These are phyloP conservation scores for Mucor irregularis DNA, from an alignment of 371 early-diverging fungal species.

Conservation along the genomic window DNA sequence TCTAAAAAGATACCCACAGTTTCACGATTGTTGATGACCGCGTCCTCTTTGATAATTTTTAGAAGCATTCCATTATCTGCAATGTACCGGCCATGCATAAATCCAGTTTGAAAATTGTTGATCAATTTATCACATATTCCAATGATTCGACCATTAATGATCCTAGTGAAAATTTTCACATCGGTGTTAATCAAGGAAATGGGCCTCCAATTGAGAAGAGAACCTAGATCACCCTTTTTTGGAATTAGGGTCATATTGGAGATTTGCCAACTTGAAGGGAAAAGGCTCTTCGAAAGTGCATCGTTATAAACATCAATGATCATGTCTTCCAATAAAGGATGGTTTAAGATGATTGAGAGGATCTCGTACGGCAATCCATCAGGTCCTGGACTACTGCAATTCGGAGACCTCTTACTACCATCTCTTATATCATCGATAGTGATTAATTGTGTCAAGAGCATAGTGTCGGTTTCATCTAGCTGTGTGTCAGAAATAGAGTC, in stretches of 20 bases:
- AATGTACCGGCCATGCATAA: conserved; percentile 9
- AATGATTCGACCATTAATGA: conserved; percentile 10
- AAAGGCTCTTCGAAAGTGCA: conserved; percentile 1
- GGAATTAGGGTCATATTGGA: conserved; percentile 18
- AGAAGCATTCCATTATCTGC: conserved; percentile 12
- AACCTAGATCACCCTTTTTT: conserved; percentile 22
- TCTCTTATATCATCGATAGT: neutral
- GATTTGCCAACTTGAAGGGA: conserved; percentile 17
- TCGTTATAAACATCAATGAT: neutral
- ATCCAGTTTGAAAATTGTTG: conserved; percentile 11
- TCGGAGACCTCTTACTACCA: conserved; percentile 1
- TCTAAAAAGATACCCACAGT: conserved; percentile 9
- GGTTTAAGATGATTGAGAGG: neutral
- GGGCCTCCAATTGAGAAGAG: conserved; percentile 26
- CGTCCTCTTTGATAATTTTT: neutral
- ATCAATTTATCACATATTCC: neutral
- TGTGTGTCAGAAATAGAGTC: neutral
- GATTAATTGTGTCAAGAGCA: neutral
- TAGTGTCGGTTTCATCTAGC: neutral
- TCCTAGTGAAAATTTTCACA: conserved; percentile 27
- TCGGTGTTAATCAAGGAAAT: conserved; percentile 30
- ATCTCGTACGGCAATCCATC: conserved; percentile 33
- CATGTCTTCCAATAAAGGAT: neutral
- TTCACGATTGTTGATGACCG: neutral
- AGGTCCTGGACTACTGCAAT: conserved; percentile 17